These are phyloP conservation scores for Centella asiatica DNA, from an alignment of 129 eudicot species.

Conservation along the genomic window DNA sequence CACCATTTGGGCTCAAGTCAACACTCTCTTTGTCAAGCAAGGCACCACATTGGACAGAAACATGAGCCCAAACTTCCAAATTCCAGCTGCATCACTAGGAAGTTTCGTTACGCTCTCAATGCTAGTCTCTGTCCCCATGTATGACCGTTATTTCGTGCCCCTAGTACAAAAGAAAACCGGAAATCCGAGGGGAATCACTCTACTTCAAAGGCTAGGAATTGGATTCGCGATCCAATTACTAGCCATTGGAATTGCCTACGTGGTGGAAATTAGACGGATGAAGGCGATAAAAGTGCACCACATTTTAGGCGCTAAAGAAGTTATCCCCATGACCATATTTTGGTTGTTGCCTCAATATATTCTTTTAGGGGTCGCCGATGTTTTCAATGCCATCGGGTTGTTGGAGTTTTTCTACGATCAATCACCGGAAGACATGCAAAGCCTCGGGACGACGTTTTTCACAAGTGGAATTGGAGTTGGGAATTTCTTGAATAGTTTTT, in stretches of 20 bases:
- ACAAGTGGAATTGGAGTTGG: conserved; percentile 82
- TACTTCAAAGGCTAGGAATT: conserved; percentile 68
- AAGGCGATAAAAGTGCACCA: conserved; percentile 31
- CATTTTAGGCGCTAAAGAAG: conserved; percentile 28
- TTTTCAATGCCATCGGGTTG: conserved; percentile 72
- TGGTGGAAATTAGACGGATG: conserved; percentile 54
- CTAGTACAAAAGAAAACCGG: conserved; percentile 54
- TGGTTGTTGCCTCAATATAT: conserved; percentile 73
- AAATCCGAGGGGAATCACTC: conserved; percentile 85
- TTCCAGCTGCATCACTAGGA: conserved; percentile 87
- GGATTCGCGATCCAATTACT: conserved; percentile 65
- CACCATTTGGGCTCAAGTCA: conserved; percentile 96
- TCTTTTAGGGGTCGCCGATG: conserved; percentile 72
- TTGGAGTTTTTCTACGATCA: conserved; percentile 91
- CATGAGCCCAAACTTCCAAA: conserved; percentile 41
- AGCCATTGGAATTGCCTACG: conserved; percentile 63
- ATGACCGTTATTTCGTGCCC: conserved; percentile 74
- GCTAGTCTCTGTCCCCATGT: conserved; percentile 62
- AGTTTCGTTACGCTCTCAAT: conserved; percentile 73
- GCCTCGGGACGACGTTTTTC: conserved; percentile 87
- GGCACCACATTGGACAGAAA: conserved; percentile 89
- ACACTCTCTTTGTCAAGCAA: conserved; percentile 91
- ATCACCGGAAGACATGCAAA: conserved; percentile 88
- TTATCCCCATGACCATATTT: conserved; percentile 66
- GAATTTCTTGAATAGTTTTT: conserved; percentile 71